Evolutionary conservation across 805 yeast genomes (phyloP).

Genomic region (Saccharomycopsis capsularis): DNA sequence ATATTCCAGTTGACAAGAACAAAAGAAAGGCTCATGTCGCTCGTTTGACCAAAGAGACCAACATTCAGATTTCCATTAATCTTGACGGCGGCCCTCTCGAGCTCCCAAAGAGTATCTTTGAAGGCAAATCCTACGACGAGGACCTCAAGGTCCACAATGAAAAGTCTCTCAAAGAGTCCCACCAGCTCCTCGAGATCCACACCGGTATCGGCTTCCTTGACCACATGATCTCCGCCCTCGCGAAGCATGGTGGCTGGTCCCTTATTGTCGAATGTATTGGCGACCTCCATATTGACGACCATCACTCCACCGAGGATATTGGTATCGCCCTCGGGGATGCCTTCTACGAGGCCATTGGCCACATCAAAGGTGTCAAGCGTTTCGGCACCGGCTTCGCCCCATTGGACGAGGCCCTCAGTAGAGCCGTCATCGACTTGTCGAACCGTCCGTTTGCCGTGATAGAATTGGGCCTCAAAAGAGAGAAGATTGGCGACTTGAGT

Average conservation of each 20-base stretch:
- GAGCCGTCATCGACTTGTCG: conserved; percentile 94
- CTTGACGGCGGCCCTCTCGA: conserved; percentile 79
- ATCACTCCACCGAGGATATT: conserved; percentile 93
- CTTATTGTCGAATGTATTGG: conserved; percentile 84
- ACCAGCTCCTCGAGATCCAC: conserved; percentile 72
- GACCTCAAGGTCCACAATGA: conserved; percentile 31
- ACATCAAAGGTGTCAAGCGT: conserved; percentile 82
- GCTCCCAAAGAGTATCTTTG: conserved; percentile 53
- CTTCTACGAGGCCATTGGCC: conserved; percentile 84
- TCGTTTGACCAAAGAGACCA: conserved; percentile 88
- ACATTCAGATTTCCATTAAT: conserved; percentile 75
- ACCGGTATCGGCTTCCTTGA: conserved; percentile 95
- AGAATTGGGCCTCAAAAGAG: conserved; percentile 85
- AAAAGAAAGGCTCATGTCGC: conserved; percentile 28
- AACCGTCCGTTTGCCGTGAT: conserved; percentile 89
- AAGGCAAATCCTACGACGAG: conserved; percentile 29
- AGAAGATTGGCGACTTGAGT: conserved; percentile 84
- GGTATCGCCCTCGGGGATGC: conserved; percentile 89
- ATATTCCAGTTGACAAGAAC: conserved; percentile 3
- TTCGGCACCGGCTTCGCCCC: conserved; percentile 95
- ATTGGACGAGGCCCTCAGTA: conserved; percentile 86
- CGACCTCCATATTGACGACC: conserved; percentile 94
- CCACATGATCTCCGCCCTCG: conserved; percentile 96
- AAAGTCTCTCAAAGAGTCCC: conserved; percentile 62
- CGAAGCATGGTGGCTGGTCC: conserved; percentile 97